Conservation (phyloP, 2,329 filamentous ascomycete species). For the Fusarium sp. region DNA sequence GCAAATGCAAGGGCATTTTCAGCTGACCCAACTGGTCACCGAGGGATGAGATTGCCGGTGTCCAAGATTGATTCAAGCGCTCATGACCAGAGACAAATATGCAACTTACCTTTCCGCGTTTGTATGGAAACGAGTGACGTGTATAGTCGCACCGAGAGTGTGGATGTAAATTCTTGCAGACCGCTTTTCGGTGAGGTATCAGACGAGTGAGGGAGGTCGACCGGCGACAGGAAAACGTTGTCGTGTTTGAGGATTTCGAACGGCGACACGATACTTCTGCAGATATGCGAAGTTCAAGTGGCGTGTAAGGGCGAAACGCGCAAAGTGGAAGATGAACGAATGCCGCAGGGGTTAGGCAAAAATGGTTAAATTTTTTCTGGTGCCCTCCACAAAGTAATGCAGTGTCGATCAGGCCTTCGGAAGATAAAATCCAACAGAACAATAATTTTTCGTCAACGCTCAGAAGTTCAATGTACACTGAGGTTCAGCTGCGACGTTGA, state of each 20-base stretch:
- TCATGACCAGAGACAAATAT: constrained; percentile 24
- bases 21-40: constrained; percentile 13
- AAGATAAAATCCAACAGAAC: constrained; percentile 17
- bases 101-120: constrained; percentile 43
- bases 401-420: constrained; percentile 31
- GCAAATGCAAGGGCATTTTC: constrained; percentile 20
- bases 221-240: constrained; percentile 45
- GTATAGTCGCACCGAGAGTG: constrained; percentile 36
- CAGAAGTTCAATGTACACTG: constrained; percentile 29
- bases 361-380: constrained; percentile 35
- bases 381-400: constrained; percentile 32
- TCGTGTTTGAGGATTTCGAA: constrained; percentile 12
- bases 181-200: constrained; percentile 31
- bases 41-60: constrained; percentile 14
- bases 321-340: constrained; percentile 26
- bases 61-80: constrained; percentile 30
- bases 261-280: constrained; percentile 25
- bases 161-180: constrained; percentile 29
- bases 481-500: constrained; percentile 24
- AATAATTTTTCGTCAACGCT: constrained; percentile 22
- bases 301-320: constrained; percentile 21
- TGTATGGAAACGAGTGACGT: constrained; percentile 44
- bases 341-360: constrained; percentile 24
- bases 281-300: constrained; percentile 18
- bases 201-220: constrained; percentile 40